Percentiles rank a stretch among this genome's conserved stretches.
phyloP scores from a whole-genome alignment of 2,329 filamentous ascomycete species.

The Ophiostoma quercus region DNA sequence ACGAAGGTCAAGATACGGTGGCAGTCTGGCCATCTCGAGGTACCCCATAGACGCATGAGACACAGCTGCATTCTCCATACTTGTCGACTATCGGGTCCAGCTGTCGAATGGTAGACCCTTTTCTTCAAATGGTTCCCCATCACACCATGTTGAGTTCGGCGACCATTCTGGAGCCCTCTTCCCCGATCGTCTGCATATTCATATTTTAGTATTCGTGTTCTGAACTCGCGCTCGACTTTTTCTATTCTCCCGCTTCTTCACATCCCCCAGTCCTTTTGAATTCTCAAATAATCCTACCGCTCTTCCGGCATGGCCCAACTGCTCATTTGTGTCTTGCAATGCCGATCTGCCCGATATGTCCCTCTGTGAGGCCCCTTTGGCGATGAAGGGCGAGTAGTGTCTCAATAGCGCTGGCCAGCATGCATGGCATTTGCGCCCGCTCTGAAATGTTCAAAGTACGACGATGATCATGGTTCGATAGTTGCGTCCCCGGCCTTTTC shows the following conservation, averaged over 20 bases:
- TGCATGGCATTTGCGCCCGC: neutral
- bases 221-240: neutral
- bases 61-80: neutral
- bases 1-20: neutral
- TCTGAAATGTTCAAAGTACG: neutral
- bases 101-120: neutral
- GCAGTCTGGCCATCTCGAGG: neutral
- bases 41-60: neutral
- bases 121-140: neutral
- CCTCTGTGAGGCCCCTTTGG: neutral
- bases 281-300: neutral
- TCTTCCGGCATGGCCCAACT: neutral
- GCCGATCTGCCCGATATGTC: neutral
- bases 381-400: neutral
- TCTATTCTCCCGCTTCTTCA: neutral
- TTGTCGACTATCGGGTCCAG: neutral
- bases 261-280: neutral
- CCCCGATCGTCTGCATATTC: neutral
- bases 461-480: slow-evolving; percentile 2
- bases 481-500: neutral
- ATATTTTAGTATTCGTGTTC: neutral
- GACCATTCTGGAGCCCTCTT: neutral
- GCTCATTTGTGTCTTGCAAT: neutral
- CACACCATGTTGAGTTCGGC: slow-evolving; percentile 8
- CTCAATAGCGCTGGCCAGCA: neutral